Conservation (phyloP, 1,284 basidiomycete genomes). For the Apiotrichum gracile region DNA sequence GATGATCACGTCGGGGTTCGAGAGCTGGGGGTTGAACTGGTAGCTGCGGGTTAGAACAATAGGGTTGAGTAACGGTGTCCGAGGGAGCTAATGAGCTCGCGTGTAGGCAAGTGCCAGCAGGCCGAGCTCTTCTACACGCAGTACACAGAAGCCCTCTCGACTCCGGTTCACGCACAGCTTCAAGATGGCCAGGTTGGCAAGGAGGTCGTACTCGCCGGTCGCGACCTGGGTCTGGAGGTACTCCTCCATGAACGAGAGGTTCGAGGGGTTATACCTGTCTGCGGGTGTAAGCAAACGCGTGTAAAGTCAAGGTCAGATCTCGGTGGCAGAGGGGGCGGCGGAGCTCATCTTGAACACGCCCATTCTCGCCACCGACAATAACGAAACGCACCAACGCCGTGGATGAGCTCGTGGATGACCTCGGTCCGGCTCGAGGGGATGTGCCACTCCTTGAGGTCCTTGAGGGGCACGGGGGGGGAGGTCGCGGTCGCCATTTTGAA, state of each 20-base stretch:
- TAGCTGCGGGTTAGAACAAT: constrained; percentile 61
- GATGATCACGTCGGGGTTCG: constrained; percentile 86
- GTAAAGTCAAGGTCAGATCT: too few species aligned
- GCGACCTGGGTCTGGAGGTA: constrained; percentile 89
- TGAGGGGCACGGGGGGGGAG: constrained; percentile 29
- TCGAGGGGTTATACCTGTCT: constrained; percentile 96
- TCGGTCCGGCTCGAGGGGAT: constrained; percentile 67
- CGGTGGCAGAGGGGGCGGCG: too few species aligned
- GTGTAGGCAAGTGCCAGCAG: too few species aligned
- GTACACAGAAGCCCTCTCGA: too few species aligned
- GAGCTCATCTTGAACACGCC: too few species aligned
- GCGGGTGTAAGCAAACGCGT: neutral
- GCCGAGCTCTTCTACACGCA: too few species aligned
- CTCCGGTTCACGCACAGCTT: constrained; percentile 62
- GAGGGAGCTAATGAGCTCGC: too few species aligned
- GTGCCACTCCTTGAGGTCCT: constrained; percentile 46
- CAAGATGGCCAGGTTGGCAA: constrained; percentile 80
- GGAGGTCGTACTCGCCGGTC: constrained; percentile 82
- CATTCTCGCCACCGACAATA: neutral
- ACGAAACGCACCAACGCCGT: constrained; percentile 70
- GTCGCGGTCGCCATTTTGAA: constrained; percentile 29
- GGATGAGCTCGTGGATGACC: constrained; percentile 81
- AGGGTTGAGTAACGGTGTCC: too few species aligned
- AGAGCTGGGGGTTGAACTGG: constrained; percentile 91
- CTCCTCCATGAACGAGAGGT: constrained; percentile 85